Evolutionary conservation across 1,284 basidiomycete genomes (phyloP).

Genomic region (Fomitopsis schrenkii): DNA sequence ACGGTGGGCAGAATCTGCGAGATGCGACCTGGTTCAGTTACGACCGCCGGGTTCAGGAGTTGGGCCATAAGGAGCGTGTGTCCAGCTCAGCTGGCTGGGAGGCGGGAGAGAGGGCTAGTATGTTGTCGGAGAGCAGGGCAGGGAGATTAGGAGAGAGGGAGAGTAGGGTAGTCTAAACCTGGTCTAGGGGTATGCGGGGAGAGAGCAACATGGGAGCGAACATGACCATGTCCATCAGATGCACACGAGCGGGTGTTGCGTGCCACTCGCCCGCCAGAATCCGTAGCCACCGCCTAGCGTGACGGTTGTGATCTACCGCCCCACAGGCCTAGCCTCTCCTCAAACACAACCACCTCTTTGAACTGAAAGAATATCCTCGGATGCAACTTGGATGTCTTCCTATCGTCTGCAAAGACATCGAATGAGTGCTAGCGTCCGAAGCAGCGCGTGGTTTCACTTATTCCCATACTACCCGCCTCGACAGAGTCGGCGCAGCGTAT

Average conservation of each 20-base stretch:
- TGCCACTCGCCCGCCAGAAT: not conserved
- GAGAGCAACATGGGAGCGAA: conserved; percentile 8
- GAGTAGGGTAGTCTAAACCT: not conserved
- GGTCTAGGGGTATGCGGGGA: conserved; percentile 5
- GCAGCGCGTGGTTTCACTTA: not conserved
- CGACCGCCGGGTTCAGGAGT: conserved; percentile 29
- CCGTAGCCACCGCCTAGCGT: not conserved
- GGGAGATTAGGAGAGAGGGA: conserved; percentile 1
- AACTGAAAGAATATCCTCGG: not conserved
- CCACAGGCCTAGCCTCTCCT: not conserved
- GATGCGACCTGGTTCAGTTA: conserved; percentile 37
- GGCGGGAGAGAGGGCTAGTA: conserved; percentile 10
- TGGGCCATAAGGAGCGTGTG: conserved; percentile 37
- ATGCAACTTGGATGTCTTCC: not conserved
- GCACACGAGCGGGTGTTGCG: not conserved
- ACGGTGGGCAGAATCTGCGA: conserved; percentile 79
- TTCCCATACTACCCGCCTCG: not conserved
- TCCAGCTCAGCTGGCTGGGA: conserved; percentile 1
- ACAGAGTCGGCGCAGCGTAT: not conserved
- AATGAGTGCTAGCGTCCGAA: not conserved
- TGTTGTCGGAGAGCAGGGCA: conserved; percentile 11
- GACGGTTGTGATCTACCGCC: not conserved
- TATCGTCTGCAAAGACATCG: not conserved
- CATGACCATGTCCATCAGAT: conserved; percentile 1
- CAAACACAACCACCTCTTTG: not conserved